Percentiles rank a stretch among this genome's conserved stretches.
These are phyloP conservation scores for Phytophthora idaei DNA, from an alignment of 352 stramenopile genomes.

Conservation along the genomic window DNA sequence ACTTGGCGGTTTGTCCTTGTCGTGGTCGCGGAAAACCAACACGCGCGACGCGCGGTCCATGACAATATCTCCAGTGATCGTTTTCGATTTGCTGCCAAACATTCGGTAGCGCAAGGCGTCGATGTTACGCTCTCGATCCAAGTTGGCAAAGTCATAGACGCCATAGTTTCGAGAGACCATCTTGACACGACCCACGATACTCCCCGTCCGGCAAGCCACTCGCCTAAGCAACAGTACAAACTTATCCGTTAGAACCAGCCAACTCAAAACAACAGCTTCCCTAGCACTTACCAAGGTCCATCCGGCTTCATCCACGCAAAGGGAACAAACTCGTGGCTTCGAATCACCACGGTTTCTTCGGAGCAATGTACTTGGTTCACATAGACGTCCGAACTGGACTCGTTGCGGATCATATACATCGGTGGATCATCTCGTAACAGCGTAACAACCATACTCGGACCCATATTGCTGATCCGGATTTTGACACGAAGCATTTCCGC, in stretches of 20 bases:
- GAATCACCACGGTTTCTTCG: slow-evolving; percentile 68
- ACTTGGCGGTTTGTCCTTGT: slow-evolving; percentile 52
- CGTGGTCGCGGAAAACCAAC: slow-evolving; percentile 78
- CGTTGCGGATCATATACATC: slow-evolving; percentile 88
- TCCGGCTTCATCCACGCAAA: slow-evolving; percentile 87
- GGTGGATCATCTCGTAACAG: slow-evolving; percentile 76
- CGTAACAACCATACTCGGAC: slow-evolving; percentile 82
- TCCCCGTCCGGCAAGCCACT: slow-evolving; percentile 69
- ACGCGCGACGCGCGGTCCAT: slow-evolving; percentile 82
- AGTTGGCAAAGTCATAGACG: slow-evolving; percentile 86
- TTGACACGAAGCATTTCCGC: slow-evolving; percentile 70
- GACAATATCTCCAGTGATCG: slow-evolving; percentile 76
- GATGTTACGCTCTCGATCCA: slow-evolving; percentile 78
- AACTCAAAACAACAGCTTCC: not conserved
- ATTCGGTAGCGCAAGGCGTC: slow-evolving; percentile 75
- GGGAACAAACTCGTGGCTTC: slow-evolving; percentile 70
- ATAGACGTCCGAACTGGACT: slow-evolving; percentile 76
- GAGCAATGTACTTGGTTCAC: slow-evolving; percentile 75
- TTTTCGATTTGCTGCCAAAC: slow-evolving; percentile 70
- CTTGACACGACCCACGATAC: slow-evolving; percentile 50
- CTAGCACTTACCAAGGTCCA: slow-evolving; percentile 61
- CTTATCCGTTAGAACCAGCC: not conserved
- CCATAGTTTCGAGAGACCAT: slow-evolving; percentile 63
- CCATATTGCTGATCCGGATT: slow-evolving; percentile 78
- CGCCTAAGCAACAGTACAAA: slow-evolving; percentile 43